phyloP scores from a whole-genome alignment of 2,329 filamentous ascomycete species.

The Paracoccidioides lutzii region DNA sequence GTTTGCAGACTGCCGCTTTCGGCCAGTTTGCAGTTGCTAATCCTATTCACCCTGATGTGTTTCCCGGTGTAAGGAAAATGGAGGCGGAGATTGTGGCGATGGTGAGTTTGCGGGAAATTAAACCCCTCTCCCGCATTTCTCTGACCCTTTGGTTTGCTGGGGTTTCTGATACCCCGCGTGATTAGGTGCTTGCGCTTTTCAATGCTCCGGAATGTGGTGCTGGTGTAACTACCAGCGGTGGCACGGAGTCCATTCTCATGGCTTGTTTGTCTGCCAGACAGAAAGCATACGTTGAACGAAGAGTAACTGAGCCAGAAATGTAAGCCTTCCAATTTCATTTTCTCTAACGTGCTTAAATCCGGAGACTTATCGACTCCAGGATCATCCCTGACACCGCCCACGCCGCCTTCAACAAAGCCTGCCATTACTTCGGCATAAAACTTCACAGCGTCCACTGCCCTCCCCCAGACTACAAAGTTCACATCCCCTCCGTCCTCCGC shows the following conservation, averaged over 20 bases:
- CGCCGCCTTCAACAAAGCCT: constrained; percentile 91
- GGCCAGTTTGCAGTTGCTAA: constrained; percentile 90
- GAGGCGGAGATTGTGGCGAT: constrained; percentile 96
- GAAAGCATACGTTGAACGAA: constrained; percentile 72
- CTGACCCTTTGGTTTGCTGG: background rate
- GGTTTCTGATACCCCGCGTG: background rate
- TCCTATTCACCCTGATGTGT: constrained; percentile 95
- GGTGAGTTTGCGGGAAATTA: constrained; percentile 38
- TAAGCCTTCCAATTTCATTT: constrained; percentile 31
- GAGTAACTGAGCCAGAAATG: constrained; percentile 91
- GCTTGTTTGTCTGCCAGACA: constrained; percentile 82
- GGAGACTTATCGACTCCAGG: constrained; percentile 34
- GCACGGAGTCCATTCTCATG: constrained; percentile 95
- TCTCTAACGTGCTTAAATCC: too few relatives aligned
- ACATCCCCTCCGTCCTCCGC: constrained; percentile 62
- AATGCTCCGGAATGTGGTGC: constrained; percentile 75
- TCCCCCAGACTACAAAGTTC: constrained; percentile 71
- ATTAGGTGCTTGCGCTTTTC: constrained; percentile 61
- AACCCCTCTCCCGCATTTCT: background rate
- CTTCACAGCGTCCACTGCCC: constrained; percentile 79
- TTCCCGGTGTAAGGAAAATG: constrained; percentile 97
- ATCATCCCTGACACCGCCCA: constrained; percentile 91
- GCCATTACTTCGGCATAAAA: constrained; percentile 94
- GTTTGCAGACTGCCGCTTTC: constrained; percentile 84
- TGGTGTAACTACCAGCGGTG: constrained; percentile 81